phyloP scores from a whole-genome alignment of 805 yeast species.

The Myxozyma neotropica region DNA sequence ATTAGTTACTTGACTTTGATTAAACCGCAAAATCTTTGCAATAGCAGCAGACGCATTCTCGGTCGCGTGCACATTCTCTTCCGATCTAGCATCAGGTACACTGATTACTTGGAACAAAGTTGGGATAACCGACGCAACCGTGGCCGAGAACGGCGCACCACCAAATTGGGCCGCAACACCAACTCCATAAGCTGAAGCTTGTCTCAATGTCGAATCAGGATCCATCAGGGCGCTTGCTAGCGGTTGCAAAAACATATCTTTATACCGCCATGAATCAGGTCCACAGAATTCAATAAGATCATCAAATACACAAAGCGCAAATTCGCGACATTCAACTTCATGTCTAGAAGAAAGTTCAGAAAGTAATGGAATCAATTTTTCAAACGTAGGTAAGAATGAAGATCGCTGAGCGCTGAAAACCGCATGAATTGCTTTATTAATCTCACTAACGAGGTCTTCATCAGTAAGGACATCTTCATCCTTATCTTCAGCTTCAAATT shows the following conservation, averaged over 20 bases:
- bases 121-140: constrained; percentile 70
- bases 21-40: constrained; percentile 70
- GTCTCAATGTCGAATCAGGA: constrained; percentile 55
- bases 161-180: constrained; percentile 88
- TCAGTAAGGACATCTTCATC: constrained; percentile 85
- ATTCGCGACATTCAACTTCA: constrained; percentile 66
- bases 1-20: constrained; percentile 54
- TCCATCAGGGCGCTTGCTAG: constrained; percentile 62
- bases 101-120: constrained; percentile 71
- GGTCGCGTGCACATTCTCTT: constrained; percentile 81
- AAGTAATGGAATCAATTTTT: constrained; percentile 62
- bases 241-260: constrained; percentile 63
- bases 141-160: constrained; percentile 61
- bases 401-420: constrained; percentile 65
- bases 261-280: constrained; percentile 61
- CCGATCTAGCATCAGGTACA: constrained; percentile 81
- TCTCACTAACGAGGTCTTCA: constrained; percentile 85
- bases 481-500: constrained; percentile 82
- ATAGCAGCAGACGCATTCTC: constrained; percentile 83
- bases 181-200: constrained; percentile 80
- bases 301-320: constrained; percentile 77
- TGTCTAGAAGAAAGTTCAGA: constrained; percentile 64
- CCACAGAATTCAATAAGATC: constrained; percentile 84
- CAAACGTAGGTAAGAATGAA: constrained; percentile 66
- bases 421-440: constrained; percentile 71